Evolutionary conservation across 441 rosid genomes (phyloP), one percentile per base, ranked within the genome.

Genomic region (Brassica balearica): DNA sequence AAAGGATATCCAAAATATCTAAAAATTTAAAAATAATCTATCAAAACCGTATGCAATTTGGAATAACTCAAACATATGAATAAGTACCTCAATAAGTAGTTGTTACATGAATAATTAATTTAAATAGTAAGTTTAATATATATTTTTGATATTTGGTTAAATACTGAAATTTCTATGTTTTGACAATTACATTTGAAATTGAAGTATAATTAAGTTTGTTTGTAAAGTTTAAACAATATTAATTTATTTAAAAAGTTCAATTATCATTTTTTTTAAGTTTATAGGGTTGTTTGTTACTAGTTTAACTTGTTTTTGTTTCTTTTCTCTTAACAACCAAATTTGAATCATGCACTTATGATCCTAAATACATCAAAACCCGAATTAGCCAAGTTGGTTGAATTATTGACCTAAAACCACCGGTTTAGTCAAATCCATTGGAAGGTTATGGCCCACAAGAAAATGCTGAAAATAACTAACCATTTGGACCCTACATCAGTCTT

Each of bases 401-500:
- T 48, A 1, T n/a, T 12, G 27, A 27, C 10, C 12, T 32, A 8
- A 15, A 56, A 2, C 8, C 68, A 36, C 71, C 51, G 67, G 71
- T 71, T 69, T 48, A 56, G 70, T 14, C 22, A 34, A 63, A 51
- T 29, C 22, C n/a, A 41, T 58, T 15, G 6, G 14, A 68, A 68
- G 61, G 55, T 20, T 69, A 38, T 48, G 71, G 19, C 34, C 60
- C 58, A 71, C 76, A 55, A 41, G 8, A 22, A 76, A 63, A 70
- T 62, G 70, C 46, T 66, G 14, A 22, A 74, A 55, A 41, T 46
- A 77, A 70, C 65, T 14, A 71, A 64, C 76, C 12, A 58, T 9
- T 8, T 51, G 67, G 61, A 71, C 72, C 68, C 51, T 56, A 71
- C 76, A 63, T 55, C 29, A 62, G 69, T 22, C 70, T 38, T 51